Percentiles rank a stretch among this genome's conserved stretches.
Conservation (phyloP, 2,329 filamentous ascomycete species). For the Penicillium sp. region DNA sequence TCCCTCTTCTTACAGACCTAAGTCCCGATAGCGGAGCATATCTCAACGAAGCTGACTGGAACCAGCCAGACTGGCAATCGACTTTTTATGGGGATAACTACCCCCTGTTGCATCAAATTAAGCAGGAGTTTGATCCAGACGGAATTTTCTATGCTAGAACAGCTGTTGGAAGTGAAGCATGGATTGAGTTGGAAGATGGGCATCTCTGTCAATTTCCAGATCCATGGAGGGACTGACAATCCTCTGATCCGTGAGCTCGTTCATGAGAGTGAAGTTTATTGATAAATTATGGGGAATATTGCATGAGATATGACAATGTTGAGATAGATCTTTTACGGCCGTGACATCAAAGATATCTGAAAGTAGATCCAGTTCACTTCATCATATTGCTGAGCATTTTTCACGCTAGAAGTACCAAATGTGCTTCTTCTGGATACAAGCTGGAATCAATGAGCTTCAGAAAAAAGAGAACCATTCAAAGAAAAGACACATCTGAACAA, state of each 20-base stretch:
- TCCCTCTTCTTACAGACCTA: conserved; percentile 7
- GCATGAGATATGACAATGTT: no score
- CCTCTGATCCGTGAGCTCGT: not conserved
- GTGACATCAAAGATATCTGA: no score
- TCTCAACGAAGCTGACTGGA: conserved; percentile 21
- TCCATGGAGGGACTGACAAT: not conserved
- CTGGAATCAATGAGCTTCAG: no score
- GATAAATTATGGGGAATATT: no score
- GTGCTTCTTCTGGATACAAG: no score
- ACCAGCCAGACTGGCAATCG: conserved; percentile 16
- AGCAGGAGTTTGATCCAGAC: conserved; percentile 12
- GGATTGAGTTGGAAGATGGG: conserved; percentile 1
- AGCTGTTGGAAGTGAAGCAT: conserved; percentile 11
- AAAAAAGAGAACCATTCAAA: no score
- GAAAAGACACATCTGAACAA: no score
- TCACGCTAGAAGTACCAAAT: no score
- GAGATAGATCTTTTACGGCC: no score
- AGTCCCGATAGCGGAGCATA: conserved; percentile 18
- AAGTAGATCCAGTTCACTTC: no score
- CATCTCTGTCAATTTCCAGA: conserved; percentile 2
- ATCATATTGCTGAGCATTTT: no score
- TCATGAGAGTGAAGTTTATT: no score
- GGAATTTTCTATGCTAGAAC: conserved; percentile 9
- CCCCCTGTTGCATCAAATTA: conserved; percentile 1
- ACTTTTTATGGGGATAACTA: conserved; percentile 20